These are phyloP conservation scores for Yamadazyma trypodendri DNA, from an alignment of 1,139 yeast species.

Conservation along the genomic window DNA sequence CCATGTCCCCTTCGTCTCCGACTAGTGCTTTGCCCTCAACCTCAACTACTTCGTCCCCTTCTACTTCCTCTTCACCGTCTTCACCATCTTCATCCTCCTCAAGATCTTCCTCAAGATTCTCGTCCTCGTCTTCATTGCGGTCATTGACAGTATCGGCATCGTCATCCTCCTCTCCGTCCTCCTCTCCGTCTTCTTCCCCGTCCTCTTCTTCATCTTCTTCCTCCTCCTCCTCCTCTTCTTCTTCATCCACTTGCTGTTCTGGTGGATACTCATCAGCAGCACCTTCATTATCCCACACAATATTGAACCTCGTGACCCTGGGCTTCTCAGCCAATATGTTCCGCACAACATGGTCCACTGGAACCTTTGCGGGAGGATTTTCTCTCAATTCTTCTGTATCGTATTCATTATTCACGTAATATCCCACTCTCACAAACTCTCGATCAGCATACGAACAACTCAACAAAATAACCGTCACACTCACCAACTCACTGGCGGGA, in stretches of 20 bases:
- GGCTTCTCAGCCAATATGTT: constrained; percentile 97
- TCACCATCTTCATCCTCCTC: constrained; percentile 34
- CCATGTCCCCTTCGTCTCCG: constrained; percentile 3
- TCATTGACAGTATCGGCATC: constrained; percentile 28
- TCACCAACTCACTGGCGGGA: constrained; percentile 92
- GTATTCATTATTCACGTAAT: constrained; percentile 95
- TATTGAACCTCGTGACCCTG: constrained; percentile 91
- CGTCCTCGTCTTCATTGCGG: constrained; percentile 28
- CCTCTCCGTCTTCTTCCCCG: constrained; percentile 55
- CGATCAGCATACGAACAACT: constrained; percentile 92
- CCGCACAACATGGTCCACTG: constrained; percentile 90
- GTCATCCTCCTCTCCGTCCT: constrained; percentile 34
- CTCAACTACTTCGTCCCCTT: constrained; percentile 11
- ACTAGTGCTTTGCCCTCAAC: too few species aligned
- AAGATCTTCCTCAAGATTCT: constrained; percentile 23
- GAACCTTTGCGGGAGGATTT: constrained; percentile 92
- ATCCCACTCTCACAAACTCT: constrained; percentile 95
- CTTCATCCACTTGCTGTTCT: constrained; percentile 44
- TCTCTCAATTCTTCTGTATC: constrained; percentile 90
- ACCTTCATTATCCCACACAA: constrained; percentile 84
- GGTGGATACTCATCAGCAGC: constrained; percentile 72
- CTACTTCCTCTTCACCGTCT: constrained; percentile 20
- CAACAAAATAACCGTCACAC: constrained; percentile 88
- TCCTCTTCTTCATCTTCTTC: constrained; percentile 61
- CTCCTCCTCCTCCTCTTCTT: constrained; percentile 54